Base-by-base conservation (phyloP, 1,284 basidiomycete species). In the Calocybe gambosa region DNA sequence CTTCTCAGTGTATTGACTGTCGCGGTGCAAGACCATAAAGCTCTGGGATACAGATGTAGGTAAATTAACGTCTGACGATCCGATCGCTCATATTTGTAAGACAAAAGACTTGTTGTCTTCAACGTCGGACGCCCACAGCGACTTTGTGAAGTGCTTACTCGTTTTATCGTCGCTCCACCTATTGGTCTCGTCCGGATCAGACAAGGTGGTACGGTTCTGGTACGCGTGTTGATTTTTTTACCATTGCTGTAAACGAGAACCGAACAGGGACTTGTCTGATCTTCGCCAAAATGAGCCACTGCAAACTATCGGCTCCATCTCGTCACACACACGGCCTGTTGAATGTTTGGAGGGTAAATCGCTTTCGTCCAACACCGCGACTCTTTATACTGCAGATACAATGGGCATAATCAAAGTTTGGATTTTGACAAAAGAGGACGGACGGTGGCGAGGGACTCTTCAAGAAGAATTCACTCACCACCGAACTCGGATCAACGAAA, bases 141-240 rank as follows among this genome's bases (percentile, higher is more conserved):
- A 96, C 64, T 96, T 96, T 56, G 77, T 96, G 50, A 96, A 95
- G 67, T 72, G 77, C 23, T 67, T 95, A 20, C 72, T 83, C 34
- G 78, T 89, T 21, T 66, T 93, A 12, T 79, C 86, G 1, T 66
- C 74, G 0, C 68, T 82, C 6, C 67, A 74, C 3, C 64, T 93
- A 12, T 66, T 98, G 20, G 70, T 94, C 6, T 94, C 93, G 0
- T 89, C 89, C 13, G 84, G 92, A 18, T 96, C 94, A 5, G 95
- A 99, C 65, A 93, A 93, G 57, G 80, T 85, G 12, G 72, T 94
- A 38, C 80, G 92, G 49, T 73, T 97, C 50, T 97, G 94, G 93
- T 92, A 53, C 39, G 65, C 51, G 33, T 19, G 12, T 16, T 31
- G 3, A 19, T 25, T 13, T 34, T 2, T 16, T 12, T 34, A n/a